Evolutionary conservation across 2,329 filamentous ascomycete genomes (phyloP).

Genomic region (Aureobasidium sp.): DNA sequence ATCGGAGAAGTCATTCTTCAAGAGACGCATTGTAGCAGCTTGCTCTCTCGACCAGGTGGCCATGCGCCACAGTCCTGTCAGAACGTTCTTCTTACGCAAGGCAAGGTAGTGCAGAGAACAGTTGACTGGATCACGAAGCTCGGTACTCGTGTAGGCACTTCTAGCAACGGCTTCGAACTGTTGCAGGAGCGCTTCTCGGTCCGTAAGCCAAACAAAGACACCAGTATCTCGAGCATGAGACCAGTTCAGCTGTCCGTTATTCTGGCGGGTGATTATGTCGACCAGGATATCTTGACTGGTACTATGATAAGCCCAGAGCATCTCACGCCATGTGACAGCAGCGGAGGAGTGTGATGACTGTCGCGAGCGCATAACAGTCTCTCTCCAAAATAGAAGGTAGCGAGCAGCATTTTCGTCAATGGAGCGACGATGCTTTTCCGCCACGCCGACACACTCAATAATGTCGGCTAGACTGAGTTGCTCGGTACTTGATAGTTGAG

Average conservation of each 20-base stretch:
- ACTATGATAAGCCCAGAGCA: conserved; percentile 88
- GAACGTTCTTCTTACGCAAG: conserved; percentile 85
- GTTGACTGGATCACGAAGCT: conserved; percentile 89
- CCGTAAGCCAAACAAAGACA: conserved; percentile 95
- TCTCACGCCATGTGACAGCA: conserved; percentile 74
- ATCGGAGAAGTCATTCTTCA: conserved; percentile 93
- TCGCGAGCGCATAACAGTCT: conserved; percentile 64
- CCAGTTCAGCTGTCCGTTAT: conserved; percentile 85
- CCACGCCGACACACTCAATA: conserved; percentile 78
- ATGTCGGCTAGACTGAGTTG: conserved; percentile 23
- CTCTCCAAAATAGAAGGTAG: conserved; percentile 86
- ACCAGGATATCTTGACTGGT: conserved; percentile 89
- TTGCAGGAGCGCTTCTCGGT: conserved; percentile 76
- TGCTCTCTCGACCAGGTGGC: conserved; percentile 92
- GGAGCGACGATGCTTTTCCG: conserved; percentile 87
- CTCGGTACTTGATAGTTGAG: conserved; percentile 36
- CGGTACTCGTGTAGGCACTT: conserved; percentile 91
- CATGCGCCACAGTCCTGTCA: conserved; percentile 96
- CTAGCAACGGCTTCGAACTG: conserved; percentile 94
- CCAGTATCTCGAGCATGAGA: conserved; percentile 86
- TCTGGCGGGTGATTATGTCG: conserved; percentile 84
- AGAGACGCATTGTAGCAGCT: conserved; percentile 76
- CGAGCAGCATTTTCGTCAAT: conserved; percentile 92
- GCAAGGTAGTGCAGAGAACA: conserved; percentile 95
- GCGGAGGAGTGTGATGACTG: conserved; percentile 2